Evolutionary conservation across 2,329 filamentous ascomycete genomes (phyloP), one percentile per base, ranked within the genome.

Genomic region (Fragosphaeria purpurea): DNA sequence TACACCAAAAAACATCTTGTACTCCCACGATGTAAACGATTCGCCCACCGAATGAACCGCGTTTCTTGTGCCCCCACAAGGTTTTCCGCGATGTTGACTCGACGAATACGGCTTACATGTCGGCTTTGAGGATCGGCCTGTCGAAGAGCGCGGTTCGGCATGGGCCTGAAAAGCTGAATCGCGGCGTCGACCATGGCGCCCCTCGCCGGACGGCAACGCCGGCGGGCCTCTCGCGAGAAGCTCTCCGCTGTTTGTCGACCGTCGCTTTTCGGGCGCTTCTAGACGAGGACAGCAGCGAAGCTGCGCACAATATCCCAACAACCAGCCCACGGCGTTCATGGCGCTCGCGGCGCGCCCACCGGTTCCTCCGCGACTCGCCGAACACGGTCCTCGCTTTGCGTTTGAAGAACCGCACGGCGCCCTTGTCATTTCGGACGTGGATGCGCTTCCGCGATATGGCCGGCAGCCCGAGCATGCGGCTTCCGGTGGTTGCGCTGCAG

Each of bases 401-500:
- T 1, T 44, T 57, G 7, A 39, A 50, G 43, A 54, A 51, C 49
- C 52, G 51, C 10, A n/a, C 45, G 3, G 13, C 31, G 9, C 46
- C 54, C 5, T 46, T 57, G 34, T 54, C 52, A 1, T 58, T 54
- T 49, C 42, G 33, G 37, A 34, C 50, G 1, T 58, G 57, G 57
- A 37, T 43, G 38, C 54, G 53, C 12, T 54, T 57, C 33, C 52
- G 55, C 7, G 32, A 46, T 9, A 48, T 57, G 31, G 60, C 60
- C 4, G 22, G 46, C 35, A 59, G 54, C 50, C 48, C 42, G 32
- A 63, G 59, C 44, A 42, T 55, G 42, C 58, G 62, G 42, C 52
- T 60, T 38, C 55, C 60, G 2, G 42, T 63, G n/a, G 43, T 62
- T 46, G 43, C 58, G 34, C 51, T 61, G 47, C 60, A 63, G 53